phyloP scores from a whole-genome alignment of 2,329 filamentous ascomycete species.

The Colletotrichum sp. region DNA sequence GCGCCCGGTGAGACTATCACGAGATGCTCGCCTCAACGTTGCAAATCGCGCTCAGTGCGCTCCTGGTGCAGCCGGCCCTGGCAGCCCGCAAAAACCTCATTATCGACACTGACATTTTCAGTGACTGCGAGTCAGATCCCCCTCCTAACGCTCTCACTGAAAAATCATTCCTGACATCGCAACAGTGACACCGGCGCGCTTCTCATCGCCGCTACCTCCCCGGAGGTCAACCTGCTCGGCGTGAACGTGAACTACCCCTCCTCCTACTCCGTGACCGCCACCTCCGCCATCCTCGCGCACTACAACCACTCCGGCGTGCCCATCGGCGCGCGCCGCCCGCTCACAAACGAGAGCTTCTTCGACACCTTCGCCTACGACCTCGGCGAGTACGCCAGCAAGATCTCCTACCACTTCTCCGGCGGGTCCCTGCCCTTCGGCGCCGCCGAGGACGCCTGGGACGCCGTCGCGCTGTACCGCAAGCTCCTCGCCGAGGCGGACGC shows the following conservation, averaged over 20 bases:
- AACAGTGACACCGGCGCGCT: slow-evolving; percentile 45
- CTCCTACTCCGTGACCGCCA: slow-evolving; percentile 44
- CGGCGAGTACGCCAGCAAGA: slow-evolving; percentile 51
- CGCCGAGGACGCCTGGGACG: slow-evolving; percentile 42
- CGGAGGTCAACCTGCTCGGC: slow-evolving; percentile 40
- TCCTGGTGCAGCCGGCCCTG: not conserved
- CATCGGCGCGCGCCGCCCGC: slow-evolving; percentile 43
- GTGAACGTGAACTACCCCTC: slow-evolving; percentile 48
- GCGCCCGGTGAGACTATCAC: not conserved
- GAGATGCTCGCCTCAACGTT: not conserved
- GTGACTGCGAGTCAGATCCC: slow-evolving; percentile 47
- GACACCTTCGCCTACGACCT: slow-evolving; percentile 41
- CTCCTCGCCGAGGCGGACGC: slow-evolving; percentile 42
- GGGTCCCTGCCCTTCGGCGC: slow-evolving; percentile 38
- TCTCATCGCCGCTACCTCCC: slow-evolving; percentile 43
- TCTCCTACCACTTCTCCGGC: slow-evolving; percentile 46
- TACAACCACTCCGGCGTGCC: slow-evolving; percentile 41
- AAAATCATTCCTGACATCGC: not conserved
- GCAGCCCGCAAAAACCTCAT: slow-evolving; percentile 40
- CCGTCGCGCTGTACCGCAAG: slow-evolving; percentile 50
- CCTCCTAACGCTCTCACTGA: not conserved
- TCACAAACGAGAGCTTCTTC: slow-evolving; percentile 48
- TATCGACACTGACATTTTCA: slow-evolving; percentile 52
- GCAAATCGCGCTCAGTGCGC: not conserved
- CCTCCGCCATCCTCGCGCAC: slow-evolving; percentile 44